Evolutionary conservation across 2,329 filamentous ascomycete genomes (phyloP), one percentile per base, ranked within the genome.

Genomic region (Cladosporium sp.): DNA sequence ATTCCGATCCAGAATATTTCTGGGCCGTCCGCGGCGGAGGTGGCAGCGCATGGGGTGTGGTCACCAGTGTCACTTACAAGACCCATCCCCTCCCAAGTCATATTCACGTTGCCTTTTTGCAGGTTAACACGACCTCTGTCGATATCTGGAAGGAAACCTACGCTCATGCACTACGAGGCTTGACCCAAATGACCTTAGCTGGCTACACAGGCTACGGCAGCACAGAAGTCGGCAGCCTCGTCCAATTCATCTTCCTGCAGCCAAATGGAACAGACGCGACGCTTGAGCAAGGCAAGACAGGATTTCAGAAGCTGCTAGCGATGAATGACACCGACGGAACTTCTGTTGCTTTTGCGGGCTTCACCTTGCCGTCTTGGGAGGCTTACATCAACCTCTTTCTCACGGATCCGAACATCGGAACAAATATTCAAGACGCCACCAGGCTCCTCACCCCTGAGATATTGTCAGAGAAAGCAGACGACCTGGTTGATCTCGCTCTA

Each of bases 11-110:
- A 4, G 41, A 45, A 6, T 45, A 37, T 22, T 45, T 44, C 32
- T 52, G 41, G 34, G 49, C 49, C 8, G 11, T 52, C 4, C 41
- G 41, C 14, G 49, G 49, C 9, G 49, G 49, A 3, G 49, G 49
- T 4, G 49, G 49, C 6, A 45, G 43, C 22, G 33, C 41, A 14
- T 52, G 33, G 32, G 49, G 49, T 9, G 49, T 52, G 11, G 34
- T 48, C 18, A 48, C 18, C 45, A 38, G 34, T 14, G 18, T 40
- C 11, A 48, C 45, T 4, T 38, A 38, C 19, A 48, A 18, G 14
- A 40, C 34, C 3, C 34, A 48, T 11, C 45, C 45, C 2, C 43
- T 46, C 9, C 43, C 43, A 3, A 46, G 9, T 4, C 43, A 46
- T 4, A 18, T 46, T 1, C n/a, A 33, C 3, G 43, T 46, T 3